These are phyloP conservation scores for Blastobotrys chiropterorum DNA, from an alignment of 805 yeast genomes.

Conservation along the genomic window DNA sequence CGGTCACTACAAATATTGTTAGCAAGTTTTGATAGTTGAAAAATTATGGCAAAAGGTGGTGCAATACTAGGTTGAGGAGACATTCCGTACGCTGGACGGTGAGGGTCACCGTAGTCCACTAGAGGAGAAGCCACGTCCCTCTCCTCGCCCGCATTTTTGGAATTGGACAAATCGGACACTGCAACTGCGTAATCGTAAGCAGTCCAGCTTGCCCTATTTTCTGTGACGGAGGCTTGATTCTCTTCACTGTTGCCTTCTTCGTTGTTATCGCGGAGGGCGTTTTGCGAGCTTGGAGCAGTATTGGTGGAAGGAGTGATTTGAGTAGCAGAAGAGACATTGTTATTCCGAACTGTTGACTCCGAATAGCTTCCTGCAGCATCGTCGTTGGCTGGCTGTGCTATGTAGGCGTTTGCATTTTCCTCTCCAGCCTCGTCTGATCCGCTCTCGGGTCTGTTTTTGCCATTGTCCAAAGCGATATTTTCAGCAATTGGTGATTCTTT, in stretches of 20 bases:
- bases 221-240: not conserved
- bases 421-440: not conserved
- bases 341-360: not conserved
- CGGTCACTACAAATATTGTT: no score
- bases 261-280: no score
- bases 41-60: no score
- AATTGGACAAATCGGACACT: not conserved
- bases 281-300: no score
- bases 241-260: not conserved
- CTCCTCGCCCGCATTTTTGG: not conserved
- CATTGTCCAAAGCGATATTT: not conserved
- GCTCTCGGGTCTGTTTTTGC: not conserved
- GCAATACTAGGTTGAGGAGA: not conserved
- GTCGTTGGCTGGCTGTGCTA: not conserved
- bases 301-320: not conserved
- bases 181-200: not conserved
- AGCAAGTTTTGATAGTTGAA: no score
- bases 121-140: not conserved
- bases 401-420: not conserved
- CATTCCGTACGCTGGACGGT: constrained; percentile 5
- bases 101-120: constrained; percentile 8
- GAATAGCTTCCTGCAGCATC: not conserved
- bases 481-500: not conserved
- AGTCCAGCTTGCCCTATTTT: not conserved
- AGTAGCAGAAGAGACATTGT: not conserved